Conservation (phyloP, 2,329 filamentous ascomycete genomes). For the Alternaria alternata region DNA sequence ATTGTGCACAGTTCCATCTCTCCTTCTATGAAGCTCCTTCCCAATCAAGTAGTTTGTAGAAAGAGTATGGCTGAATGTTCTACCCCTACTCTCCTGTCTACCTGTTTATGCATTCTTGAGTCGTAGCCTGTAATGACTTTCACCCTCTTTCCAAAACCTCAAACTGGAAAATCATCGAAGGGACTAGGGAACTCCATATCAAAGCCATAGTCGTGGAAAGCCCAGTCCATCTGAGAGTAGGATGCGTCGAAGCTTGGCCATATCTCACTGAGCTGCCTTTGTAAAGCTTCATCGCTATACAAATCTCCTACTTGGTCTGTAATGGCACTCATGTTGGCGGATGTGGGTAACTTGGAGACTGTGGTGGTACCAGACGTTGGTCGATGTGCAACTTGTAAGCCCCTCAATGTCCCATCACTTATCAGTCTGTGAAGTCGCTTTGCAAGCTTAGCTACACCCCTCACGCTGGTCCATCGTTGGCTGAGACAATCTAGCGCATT, state of each 20-base stretch:
- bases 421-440: conserved; percentile 6
- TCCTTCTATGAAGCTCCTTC: neutral
- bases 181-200: neutral
- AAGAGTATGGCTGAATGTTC: neutral
- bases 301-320: neutral
- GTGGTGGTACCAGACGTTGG: neutral
- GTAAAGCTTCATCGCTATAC: conserved; percentile 1
- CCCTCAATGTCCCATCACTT: neutral
- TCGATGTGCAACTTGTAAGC: neutral
- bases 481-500: neutral
- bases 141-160: neutral
- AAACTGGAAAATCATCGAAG: neutral
- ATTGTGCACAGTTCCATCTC: neutral
- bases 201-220: conserved; percentile 8
- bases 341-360: neutral
- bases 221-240: conserved; percentile 10
- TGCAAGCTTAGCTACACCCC: conserved; percentile 4
- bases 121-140: neutral
- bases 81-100: neutral
- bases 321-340: neutral
- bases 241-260: conserved; percentile 10
- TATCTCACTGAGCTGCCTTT: conserved; percentile 7
- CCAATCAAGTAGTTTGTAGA: neutral
- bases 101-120: too few species aligned
- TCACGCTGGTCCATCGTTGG: conserved; percentile 6